Conservation (phyloP, 1,284 basidiomycete genomes). For the Hemileia vastatrix region DNA sequence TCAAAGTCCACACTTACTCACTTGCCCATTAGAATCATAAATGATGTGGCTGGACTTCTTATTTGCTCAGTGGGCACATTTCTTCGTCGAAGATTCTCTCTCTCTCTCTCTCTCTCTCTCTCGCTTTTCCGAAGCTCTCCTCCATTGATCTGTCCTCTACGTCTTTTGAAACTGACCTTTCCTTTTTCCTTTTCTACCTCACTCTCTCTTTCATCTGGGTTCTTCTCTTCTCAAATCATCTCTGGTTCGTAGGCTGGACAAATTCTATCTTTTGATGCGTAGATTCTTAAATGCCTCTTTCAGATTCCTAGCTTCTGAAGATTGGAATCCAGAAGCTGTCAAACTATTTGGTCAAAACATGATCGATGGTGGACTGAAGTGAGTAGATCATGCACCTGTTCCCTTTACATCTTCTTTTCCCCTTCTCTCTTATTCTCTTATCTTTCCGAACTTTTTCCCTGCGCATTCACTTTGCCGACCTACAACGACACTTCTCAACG, state of each 20-base stretch:
- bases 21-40: too few relatives aligned
- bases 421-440: background rate
- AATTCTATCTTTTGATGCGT: constrained; percentile 89
- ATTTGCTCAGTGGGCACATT: too few relatives aligned
- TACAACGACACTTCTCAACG: background rate
- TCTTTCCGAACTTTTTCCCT: background rate
- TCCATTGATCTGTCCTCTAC: too few relatives aligned
- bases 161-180: too few relatives aligned
- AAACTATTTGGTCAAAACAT: constrained; percentile 61
- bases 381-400: background rate
- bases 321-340: constrained; percentile 58
- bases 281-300: constrained; percentile 79
- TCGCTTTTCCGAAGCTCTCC: too few relatives aligned
- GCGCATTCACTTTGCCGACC: background rate
- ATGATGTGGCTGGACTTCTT: too few relatives aligned
- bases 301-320: constrained; percentile 59
- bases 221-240: background rate
- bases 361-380: constrained; percentile 44
- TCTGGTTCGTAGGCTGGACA: constrained; percentile 63
- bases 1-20: too few relatives aligned
- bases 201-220: background rate
- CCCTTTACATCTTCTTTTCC: background rate
- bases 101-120: too few relatives aligned
- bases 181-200: too few relatives aligned
- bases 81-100: too few relatives aligned